phyloP scores from a whole-genome alignment of 1,139 yeast genomes.

The Nematodospora anomalae region DNA sequence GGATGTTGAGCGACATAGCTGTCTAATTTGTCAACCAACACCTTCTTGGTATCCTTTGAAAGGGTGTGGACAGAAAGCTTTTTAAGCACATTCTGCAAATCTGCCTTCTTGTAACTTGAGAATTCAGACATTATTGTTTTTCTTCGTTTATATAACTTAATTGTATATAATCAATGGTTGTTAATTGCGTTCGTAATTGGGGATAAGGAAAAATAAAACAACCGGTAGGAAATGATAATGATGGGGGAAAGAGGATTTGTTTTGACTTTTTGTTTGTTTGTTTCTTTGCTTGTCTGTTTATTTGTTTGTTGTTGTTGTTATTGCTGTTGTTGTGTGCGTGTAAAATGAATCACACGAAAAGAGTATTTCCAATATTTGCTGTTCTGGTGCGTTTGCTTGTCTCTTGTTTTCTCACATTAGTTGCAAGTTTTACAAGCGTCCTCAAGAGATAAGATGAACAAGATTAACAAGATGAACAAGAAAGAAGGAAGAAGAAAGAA shows the following conservation, averaged over 20 bases:
- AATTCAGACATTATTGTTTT: conserved; percentile 13
- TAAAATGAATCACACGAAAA: no score
- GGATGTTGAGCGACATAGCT: conserved; percentile 36
- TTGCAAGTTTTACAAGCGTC: no score
- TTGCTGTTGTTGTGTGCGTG: no score
- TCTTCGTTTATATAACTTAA: no score
- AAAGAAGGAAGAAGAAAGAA: background rate
- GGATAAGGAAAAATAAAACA: background rate
- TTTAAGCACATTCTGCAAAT: conserved; percentile 35
- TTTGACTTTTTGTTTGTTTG: background rate
- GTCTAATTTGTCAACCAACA: conserved; percentile 44
- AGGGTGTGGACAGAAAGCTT: conserved; percentile 36
- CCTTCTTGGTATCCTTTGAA: conserved; percentile 45
- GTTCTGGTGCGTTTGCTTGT: no score
- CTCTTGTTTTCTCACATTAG: no score
- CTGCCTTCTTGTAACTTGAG: conserved; percentile 29
- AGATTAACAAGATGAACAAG: no score
- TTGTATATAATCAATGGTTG: no score
- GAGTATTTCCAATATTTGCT: background rate
- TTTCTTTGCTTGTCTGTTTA: no score
- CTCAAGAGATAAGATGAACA: no score
- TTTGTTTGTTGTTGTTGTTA: no score
- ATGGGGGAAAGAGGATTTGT: background rate
- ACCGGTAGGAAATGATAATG: background rate
- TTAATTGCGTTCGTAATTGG: background rate